Percentiles rank a stretch among this genome's conserved stretches.
These are phyloP conservation scores for Kwoniella europaea DNA, from an alignment of 768 basidiomycete species.

Conservation along the genomic window DNA sequence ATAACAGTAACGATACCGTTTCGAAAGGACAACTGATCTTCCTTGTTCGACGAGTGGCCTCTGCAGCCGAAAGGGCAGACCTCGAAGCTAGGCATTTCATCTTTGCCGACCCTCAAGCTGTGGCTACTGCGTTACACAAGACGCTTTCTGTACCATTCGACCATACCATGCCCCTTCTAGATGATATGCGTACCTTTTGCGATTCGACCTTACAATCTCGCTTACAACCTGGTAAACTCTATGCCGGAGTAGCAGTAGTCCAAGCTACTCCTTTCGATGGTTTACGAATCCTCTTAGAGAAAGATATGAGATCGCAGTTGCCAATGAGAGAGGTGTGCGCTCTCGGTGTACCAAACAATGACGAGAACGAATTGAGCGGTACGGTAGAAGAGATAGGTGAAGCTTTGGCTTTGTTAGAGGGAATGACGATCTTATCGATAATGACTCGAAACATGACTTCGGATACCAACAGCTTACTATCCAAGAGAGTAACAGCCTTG, in stretches of 20 bases:
- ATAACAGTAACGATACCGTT: conserved; percentile 49
- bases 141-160: conserved; percentile 53
- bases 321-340: conserved; percentile 56
- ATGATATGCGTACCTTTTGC: conserved; percentile 50
- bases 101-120: conserved; percentile 54
- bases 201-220: conserved; percentile 40
- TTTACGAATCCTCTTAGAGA: conserved; percentile 53
- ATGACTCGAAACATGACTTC: conserved; percentile 45
- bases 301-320: conserved; percentile 49
- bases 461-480: conserved; percentile 16
- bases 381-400: conserved; percentile 58
- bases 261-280: conserved; percentile 59
- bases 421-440: conserved; percentile 51
- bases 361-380: conserved; percentile 35
- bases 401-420: conserved; percentile 52
- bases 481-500: conserved; percentile 32
- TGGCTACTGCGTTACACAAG: conserved; percentile 50
- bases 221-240: conserved; percentile 50
- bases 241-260: conserved; percentile 55
- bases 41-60: conserved; percentile 52
- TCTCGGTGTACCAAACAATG: conserved; percentile 20
- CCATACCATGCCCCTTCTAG: conserved; percentile 51
- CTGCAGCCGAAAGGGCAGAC: conserved; percentile 46
- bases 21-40: conserved; percentile 59
- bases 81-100: conserved; percentile 54